These are phyloP conservation scores for Lipomyces oligophaga DNA, from an alignment of 805 yeast species.

Conservation along the genomic window DNA sequence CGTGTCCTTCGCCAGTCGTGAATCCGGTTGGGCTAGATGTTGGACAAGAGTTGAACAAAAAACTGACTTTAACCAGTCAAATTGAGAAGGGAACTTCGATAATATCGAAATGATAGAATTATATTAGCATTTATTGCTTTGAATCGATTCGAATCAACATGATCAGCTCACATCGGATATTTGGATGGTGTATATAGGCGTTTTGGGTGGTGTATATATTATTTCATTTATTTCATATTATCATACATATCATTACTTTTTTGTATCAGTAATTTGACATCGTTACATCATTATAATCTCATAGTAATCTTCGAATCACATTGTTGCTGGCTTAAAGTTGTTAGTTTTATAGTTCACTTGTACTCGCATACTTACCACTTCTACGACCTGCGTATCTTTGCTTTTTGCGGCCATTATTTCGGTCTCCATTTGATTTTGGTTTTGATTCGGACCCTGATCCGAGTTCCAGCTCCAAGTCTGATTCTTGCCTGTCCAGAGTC, in stretches of 20 bases:
- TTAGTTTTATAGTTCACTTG: background rate
- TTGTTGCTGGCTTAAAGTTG: constrained; percentile 14
- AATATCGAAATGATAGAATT: constrained; percentile 2
- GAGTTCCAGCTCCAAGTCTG: too few species aligned
- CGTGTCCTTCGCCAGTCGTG: constrained; percentile 37
- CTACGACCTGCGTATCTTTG: constrained; percentile 25
- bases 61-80: constrained; percentile 3
- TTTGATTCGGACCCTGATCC: too few species aligned
- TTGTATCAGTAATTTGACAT: too few species aligned
- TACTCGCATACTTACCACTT: constrained; percentile 20
- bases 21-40: constrained; percentile 22
- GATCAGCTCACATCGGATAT: background rate
- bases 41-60: constrained; percentile 9
- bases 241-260: too few species aligned
- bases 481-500: too few species aligned
- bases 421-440: constrained; percentile 10
- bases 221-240: background rate
- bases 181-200: background rate
- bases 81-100: background rate
- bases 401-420: constrained; percentile 20
- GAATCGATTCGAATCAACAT: background rate
- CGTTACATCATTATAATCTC: too few species aligned
- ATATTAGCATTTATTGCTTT: background rate
- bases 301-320: constrained; percentile 11
- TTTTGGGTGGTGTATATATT: constrained; percentile 3